These are phyloP conservation scores for Rhodocollybia butyracea DNA, from an alignment of 768 basidiomycete species.

Conservation along the genomic window DNA sequence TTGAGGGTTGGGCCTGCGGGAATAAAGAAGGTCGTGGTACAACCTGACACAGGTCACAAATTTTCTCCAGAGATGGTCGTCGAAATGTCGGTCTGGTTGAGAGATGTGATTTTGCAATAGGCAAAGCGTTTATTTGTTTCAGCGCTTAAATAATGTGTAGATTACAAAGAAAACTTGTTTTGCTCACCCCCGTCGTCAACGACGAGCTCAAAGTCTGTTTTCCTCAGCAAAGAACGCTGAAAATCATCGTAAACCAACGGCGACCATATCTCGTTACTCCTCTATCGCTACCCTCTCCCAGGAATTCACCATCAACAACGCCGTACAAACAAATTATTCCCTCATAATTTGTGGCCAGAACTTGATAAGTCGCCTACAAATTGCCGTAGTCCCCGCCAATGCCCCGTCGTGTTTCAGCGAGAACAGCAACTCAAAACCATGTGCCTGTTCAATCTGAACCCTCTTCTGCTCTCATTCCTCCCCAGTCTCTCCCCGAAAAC, in stretches of 20 bases:
- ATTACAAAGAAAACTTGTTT: no score
- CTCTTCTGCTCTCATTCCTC: constrained; percentile 21
- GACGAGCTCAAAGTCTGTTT: not conserved
- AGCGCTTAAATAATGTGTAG: no score
- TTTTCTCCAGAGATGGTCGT: constrained; percentile 60
- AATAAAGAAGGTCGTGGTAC: constrained; percentile 51
- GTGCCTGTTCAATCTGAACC: constrained; percentile 24
- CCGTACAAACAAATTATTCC: not conserved
- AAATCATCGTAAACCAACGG: not conserved
- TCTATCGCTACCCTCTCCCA: not conserved
- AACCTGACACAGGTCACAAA: constrained; percentile 58
- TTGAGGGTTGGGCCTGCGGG: constrained; percentile 53
- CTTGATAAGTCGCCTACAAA: not conserved
- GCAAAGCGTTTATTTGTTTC: no score
- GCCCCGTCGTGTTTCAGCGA: constrained; percentile 55
- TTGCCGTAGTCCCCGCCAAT: constrained; percentile 25
- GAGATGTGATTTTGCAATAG: constrained; percentile 8
- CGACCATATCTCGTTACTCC: not conserved
- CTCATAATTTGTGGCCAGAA: not conserved
- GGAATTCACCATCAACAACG: not conserved
- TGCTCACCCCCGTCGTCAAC: not conserved
- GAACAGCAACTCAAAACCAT: constrained; percentile 26
- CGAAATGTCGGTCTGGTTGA: constrained; percentile 37
- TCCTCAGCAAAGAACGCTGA: not conserved
- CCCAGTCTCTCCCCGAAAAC: constrained; percentile 33